Base-by-base conservation (phyloP, 768 basidiomycete genomes). In the Mycena chlorophos region DNA sequence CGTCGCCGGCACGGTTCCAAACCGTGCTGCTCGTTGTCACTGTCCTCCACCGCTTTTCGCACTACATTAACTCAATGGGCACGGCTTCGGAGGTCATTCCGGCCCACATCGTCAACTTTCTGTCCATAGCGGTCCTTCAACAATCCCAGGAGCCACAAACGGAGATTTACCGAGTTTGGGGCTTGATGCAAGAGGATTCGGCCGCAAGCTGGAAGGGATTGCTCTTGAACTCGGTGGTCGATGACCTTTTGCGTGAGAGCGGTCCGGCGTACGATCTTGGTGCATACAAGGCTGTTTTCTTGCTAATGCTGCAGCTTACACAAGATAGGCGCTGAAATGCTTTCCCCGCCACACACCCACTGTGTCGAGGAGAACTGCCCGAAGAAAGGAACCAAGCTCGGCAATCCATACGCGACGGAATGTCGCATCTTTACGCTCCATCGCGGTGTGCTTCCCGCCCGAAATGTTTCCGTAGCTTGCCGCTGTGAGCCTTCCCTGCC, bases 291-390 rank as follows among this genome's bases (percentile, higher is more conserved):
- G n/a, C n/a, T n/a, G 12, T n/a, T 37, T 37, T n/a, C 10, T 37
- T 37, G n/a, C n/a, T n/a, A n/a, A n/a, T n/a, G n/a, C n/a, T n/a
- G n/a, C n/a, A n/a, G n/a, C n/a, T n/a, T n/a, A n/a, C n/a, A n/a
- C n/a, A n/a, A n/a, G 34, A 37, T 37, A 37, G 10, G 34, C 10
- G 10, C 31, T 12, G 4, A 3, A 65, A 53, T 1, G 54, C 52
- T 1, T 65, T 4, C 14, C 55, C 56, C 59, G 59, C 66, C 17
- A 45, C 49, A 23, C 37, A 37, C 8, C 52, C 59, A n/a, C 37
- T 40, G 40, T 20, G 40, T 23, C 20, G 20, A 43, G 8, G 8
- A 6, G 16, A 6, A 10, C 10, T 43, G 14, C 20, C 10, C 40
- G 40, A 43, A 43, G 10, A 10, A 12, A 43, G 40, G 40, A 10